Evolutionary conservation across 176 grass and related monocot species (phyloP).

Genomic region (Carex pumila): DNA sequence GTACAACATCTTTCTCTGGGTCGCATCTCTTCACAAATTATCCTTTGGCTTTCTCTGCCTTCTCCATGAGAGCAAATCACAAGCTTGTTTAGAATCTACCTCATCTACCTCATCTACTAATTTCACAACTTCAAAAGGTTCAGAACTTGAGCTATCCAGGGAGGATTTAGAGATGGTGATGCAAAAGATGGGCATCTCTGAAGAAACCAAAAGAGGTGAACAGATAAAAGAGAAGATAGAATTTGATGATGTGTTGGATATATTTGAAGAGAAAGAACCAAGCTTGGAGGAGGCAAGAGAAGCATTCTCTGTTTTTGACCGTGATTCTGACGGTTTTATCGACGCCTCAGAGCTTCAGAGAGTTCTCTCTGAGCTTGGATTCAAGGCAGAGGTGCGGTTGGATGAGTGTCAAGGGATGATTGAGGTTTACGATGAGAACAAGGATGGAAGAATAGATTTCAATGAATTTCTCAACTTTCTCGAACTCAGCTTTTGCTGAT

Average conservation of each 20-base stretch:
- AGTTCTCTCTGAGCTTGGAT: constrained; percentile 56
- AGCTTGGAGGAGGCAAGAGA: constrained; percentile 49
- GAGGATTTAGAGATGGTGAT: constrained; percentile 22
- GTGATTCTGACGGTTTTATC: constrained; percentile 60
- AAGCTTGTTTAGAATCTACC: not conserved
- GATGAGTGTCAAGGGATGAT: constrained; percentile 66
- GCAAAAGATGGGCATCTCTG: constrained; percentile 23
- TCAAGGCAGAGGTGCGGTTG: constrained; percentile 15
- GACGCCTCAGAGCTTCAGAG: constrained; percentile 52
- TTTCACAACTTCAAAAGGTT: not conserved
- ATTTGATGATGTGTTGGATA: constrained; percentile 44
- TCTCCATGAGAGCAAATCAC: not conserved
- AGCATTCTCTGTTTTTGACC: constrained; percentile 70
- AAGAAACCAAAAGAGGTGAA: not conserved
- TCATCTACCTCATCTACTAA: not conserved
- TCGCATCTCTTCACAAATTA: not conserved
- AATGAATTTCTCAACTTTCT: constrained; percentile 59
- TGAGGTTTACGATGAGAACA: constrained; percentile 48
- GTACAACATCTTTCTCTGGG: constrained; percentile 15
- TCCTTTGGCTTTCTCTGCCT: not conserved
- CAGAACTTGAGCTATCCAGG: not conserved
- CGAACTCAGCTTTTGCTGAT: constrained; percentile 39
- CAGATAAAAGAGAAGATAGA: constrained; percentile 14
- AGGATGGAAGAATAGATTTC: constrained; percentile 72
- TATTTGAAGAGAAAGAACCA: constrained; percentile 70